phyloP scores from a whole-genome alignment of 2,329 filamentous ascomycete species.

The Talaromyces funiculosus region DNA sequence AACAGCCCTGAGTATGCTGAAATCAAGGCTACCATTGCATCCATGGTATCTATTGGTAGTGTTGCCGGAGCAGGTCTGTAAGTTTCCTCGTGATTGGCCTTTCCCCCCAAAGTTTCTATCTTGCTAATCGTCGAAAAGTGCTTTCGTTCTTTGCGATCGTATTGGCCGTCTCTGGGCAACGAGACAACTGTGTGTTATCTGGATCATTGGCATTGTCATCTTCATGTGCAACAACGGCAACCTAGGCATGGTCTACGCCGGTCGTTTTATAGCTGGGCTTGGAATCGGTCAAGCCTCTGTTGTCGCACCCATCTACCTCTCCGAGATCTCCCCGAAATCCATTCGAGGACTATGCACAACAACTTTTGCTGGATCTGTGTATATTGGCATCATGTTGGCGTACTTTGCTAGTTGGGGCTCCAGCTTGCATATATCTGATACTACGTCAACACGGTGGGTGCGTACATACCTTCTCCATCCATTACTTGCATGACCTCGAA shows the following conservation, averaged over 20 bases:
- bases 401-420: constrained; percentile 64
- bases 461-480: not conserved
- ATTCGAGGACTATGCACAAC: constrained; percentile 64
- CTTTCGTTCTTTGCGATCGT: constrained; percentile 54
- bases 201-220: constrained; percentile 55
- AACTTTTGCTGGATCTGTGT: constrained; percentile 61
- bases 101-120: not conserved
- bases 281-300: constrained; percentile 65
- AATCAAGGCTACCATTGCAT: constrained; percentile 65
- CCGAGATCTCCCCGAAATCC: not conserved
- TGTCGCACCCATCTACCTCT: constrained; percentile 44
- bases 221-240: constrained; percentile 53
- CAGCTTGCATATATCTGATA: constrained; percentile 47
- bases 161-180: constrained; percentile 60
- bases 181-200: constrained; percentile 51
- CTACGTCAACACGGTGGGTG: not conserved
- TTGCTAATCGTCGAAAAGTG: constrained; percentile 43
- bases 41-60: constrained; percentile 70
- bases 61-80: constrained; percentile 47
- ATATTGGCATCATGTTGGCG: constrained; percentile 66
- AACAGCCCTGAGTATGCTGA: constrained; percentile 51
- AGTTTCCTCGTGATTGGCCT: constrained; percentile 32
- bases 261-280: constrained; percentile 60
- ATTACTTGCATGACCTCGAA: not conserved
- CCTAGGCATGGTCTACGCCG: constrained; percentile 56